phyloP scores from a whole-genome alignment of 306 rosid genomes.

The Sicyos edulis region DNA sequence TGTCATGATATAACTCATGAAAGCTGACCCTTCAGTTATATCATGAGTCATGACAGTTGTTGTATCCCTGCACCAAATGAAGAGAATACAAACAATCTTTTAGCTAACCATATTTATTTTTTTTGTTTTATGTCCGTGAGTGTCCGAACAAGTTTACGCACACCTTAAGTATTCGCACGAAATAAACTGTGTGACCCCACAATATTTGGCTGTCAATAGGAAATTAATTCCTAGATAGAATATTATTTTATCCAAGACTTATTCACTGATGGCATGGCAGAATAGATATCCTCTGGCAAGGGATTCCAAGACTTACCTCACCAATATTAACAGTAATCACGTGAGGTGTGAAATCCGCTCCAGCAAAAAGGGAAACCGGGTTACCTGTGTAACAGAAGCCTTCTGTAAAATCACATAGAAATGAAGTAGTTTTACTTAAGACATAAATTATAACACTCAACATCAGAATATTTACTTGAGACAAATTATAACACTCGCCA shows the following conservation, averaged over 20 bases:
- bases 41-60: background rate
- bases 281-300: background rate
- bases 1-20: too few species aligned
- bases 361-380: conserved; percentile 3
- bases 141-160: too few species aligned
- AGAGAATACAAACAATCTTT: background rate
- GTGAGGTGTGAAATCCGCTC: conserved; percentile 21
- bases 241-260: background rate
- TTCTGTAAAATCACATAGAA: background rate
- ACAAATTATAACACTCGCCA: background rate
- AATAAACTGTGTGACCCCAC: too few species aligned
- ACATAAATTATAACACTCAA: background rate
- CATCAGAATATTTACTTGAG: background rate
- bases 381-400: conserved; percentile 3
- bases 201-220: too few species aligned
- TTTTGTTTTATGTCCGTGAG: too few species aligned
- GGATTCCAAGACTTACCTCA: conserved; percentile 16
- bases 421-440: background rate
- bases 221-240: too few species aligned
- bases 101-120: background rate
- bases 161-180: too few species aligned
- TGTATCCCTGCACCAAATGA: background rate
- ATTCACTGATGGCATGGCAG: background rate
- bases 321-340: conserved; percentile 19
- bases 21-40: background rate